A percentile compares a stretch with the other conserved stretches of the same genome.
phyloP scores from a whole-genome alignment of 1,284 basidiomycete species.

The Meripilus lineatus region DNA sequence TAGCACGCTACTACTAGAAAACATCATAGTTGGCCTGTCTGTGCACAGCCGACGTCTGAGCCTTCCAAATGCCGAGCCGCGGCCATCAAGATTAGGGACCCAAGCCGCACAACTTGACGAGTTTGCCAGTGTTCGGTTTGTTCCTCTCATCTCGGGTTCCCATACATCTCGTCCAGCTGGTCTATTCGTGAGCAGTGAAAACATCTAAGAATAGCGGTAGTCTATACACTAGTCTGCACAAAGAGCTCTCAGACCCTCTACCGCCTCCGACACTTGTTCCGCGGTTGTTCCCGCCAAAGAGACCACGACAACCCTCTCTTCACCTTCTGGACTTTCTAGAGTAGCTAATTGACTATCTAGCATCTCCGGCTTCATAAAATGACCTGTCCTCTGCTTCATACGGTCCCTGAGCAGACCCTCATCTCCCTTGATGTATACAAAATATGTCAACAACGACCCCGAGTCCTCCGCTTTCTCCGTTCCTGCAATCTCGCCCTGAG shows the following conservation, averaged over 20 bases:
- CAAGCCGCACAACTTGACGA: too few species aligned
- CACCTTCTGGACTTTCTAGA: slow-evolving; percentile 72
- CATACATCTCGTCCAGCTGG: too few species aligned
- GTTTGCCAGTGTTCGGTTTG: too few species aligned
- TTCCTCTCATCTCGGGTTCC: too few species aligned
- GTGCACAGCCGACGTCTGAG: too few species aligned
- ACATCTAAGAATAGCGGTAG: too few species aligned
- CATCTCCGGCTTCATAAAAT: slow-evolving; percentile 91
- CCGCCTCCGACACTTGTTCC: slow-evolving; percentile 47
- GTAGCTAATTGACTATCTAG: slow-evolving; percentile 81
- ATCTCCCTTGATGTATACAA: slow-evolving; percentile 79
- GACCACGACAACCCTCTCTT: slow-evolving; percentile 68
- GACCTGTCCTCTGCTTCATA: slow-evolving; percentile 69
- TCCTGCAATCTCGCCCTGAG: slow-evolving; percentile 19
- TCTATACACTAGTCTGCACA: too few species aligned
- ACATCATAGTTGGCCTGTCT: too few species aligned
- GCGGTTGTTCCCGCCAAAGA: slow-evolving; percentile 51
- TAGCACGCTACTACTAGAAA: too few species aligned
- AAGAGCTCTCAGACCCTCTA: slow-evolving; percentile 32
- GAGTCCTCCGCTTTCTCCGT: slow-evolving; percentile 13
- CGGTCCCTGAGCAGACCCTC: slow-evolving; percentile 60
- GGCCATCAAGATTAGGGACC: too few species aligned
- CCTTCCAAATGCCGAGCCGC: too few species aligned
- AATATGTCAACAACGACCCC: slow-evolving; percentile 56
- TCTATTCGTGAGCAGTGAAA: too few species aligned